Percentiles rank a stretch among this genome's conserved stretches.
Evolutionary conservation across 2,329 filamentous ascomycete species (phyloP).

Genomic region (Coniosporium uncinatum): DNA sequence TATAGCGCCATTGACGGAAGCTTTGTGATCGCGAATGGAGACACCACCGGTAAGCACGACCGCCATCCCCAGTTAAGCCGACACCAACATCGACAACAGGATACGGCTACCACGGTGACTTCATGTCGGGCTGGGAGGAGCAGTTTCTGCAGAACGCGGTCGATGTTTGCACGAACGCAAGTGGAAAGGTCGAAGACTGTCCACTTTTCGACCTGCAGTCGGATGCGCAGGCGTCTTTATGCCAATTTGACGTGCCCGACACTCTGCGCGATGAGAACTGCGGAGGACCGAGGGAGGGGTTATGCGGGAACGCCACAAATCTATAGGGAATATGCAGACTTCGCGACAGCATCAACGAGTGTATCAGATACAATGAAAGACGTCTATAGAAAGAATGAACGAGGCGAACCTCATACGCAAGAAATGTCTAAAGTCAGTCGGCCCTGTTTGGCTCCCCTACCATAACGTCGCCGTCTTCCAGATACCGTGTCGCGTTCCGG

Average conservation of each 20-base stretch:
- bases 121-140: slow-evolving; percentile 72
- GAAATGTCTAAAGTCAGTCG: too few relatives aligned
- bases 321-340: too few relatives aligned
- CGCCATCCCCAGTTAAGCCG: too few relatives aligned
- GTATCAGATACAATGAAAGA: too few relatives aligned
- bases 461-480: too few relatives aligned
- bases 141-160: slow-evolving; percentile 67
- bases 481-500: too few relatives aligned
- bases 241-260: slow-evolving; percentile 55
- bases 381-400: too few relatives aligned
- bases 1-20: slow-evolving; percentile 58
- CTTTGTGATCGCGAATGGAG: slow-evolving; percentile 76
- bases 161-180: slow-evolving; percentile 65
- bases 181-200: slow-evolving; percentile 70
- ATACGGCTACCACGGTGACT: slow-evolving; percentile 73
- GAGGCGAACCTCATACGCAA: too few relatives aligned
- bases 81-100: too few relatives aligned
- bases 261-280: slow-evolving; percentile 55
- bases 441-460: too few relatives aligned
- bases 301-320: slow-evolving; percentile 70
- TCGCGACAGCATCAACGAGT: too few relatives aligned
- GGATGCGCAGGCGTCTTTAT: slow-evolving; percentile 47
- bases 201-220: slow-evolving; percentile 65
- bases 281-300: slow-evolving; percentile 43
- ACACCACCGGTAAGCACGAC: slow-evolving; percentile 62